phyloP scores from a whole-genome alignment of 495 filamentous ascomycete species.

The Lasiosphaeria hispida region DNA sequence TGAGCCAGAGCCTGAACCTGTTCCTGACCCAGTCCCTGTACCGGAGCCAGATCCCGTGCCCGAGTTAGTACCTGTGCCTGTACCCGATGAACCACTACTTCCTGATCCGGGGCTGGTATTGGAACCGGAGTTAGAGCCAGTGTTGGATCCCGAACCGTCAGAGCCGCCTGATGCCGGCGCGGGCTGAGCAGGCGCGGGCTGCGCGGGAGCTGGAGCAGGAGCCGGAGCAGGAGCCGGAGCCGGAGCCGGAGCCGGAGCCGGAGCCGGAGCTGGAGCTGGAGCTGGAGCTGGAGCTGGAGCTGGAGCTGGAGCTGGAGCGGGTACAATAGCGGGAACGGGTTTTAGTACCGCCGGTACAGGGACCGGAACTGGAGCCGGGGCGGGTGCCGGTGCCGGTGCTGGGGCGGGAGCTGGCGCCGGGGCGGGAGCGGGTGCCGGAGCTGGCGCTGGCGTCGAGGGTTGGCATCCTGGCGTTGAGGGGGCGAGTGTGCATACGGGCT shows the following conservation, averaged over 20 bases:
- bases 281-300: background rate
- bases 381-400: background rate
- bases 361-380: background rate
- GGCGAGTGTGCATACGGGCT: background rate
- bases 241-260: background rate
- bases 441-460: conserved; percentile 4
- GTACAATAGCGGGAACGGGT: too few relatives aligned
- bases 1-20: conserved; percentile 1
- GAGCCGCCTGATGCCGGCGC: too few relatives aligned
- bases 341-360: too few relatives aligned
- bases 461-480: background rate
- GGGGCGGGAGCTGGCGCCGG: background rate
- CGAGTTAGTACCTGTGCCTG: background rate
- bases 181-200: background rate
- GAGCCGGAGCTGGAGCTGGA: background rate
- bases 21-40: conserved; percentile 3
- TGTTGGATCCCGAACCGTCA: too few relatives aligned
- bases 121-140: background rate
- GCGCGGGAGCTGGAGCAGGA: background rate
- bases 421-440: conserved; percentile 1
- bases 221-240: background rate
- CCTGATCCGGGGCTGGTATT: too few relatives aligned
- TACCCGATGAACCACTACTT: too few relatives aligned
- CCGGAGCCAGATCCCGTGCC: conserved; percentile 12
- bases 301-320: too few relatives aligned